Evolutionary conservation across 1,139 yeast species (phyloP).

Genomic region (Scheffersomyces titani): DNA sequence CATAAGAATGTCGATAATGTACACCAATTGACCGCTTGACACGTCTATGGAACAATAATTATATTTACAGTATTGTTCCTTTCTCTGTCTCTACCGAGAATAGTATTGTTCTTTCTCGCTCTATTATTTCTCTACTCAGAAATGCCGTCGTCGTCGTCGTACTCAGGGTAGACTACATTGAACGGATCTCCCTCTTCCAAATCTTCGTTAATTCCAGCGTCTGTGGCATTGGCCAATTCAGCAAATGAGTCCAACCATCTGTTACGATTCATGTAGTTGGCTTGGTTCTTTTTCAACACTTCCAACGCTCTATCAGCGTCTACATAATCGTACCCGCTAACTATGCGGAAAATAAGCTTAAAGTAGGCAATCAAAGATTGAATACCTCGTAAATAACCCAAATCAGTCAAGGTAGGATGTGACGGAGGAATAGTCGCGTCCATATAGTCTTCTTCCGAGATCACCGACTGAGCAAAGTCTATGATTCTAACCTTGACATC

Average conservation of each 20-base stretch:
- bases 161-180: slow-evolving; percentile 23
- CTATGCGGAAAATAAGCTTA: slow-evolving; percentile 49
- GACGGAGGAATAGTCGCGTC: slow-evolving; percentile 57
- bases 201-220: slow-evolving; percentile 11
- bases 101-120: background rate
- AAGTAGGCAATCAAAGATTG: slow-evolving; percentile 66
- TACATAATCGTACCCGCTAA: slow-evolving; percentile 31
- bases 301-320: slow-evolving; percentile 20
- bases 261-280: slow-evolving; percentile 26
- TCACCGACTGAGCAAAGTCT: slow-evolving; percentile 94
- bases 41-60: background rate
- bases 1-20: background rate
- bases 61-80: background rate
- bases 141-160: slow-evolving; percentile 25
- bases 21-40: slow-evolving; percentile 1
- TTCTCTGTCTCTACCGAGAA: background rate
- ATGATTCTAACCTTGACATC: slow-evolving; percentile 67
- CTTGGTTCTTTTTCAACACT: slow-evolving; percentile 26
- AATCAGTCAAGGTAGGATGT: slow-evolving; percentile 64
- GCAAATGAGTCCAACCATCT: slow-evolving; percentile 54
- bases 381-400: slow-evolving; percentile 85
- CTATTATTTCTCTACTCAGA: slow-evolving; percentile 21
- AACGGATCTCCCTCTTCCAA: slow-evolving; percentile 22
- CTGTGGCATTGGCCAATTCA: slow-evolving; percentile 28
- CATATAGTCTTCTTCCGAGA: slow-evolving; percentile 53